Evolutionary conservation across 2,329 filamentous ascomycete species (phyloP).

Genomic region (Colletotrichum sp.): DNA sequence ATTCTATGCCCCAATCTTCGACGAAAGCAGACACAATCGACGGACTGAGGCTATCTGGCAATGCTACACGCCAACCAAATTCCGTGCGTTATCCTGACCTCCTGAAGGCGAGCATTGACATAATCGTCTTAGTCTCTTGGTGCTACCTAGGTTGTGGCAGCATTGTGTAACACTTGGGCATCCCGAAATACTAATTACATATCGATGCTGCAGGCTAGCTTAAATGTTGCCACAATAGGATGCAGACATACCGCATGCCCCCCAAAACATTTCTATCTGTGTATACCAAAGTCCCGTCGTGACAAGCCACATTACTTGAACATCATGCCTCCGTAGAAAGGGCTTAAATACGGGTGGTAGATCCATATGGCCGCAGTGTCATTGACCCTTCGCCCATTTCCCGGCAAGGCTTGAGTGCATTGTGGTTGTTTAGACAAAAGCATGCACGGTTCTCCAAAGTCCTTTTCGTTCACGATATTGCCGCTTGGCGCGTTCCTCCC

Average conservation of each 20-base stretch:
- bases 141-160: fast-evolving
- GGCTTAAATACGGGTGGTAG: background rate
- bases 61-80: background rate
- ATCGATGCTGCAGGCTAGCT: background rate
- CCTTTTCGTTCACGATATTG: background rate
- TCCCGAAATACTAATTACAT: background rate
- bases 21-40: fast-evolving
- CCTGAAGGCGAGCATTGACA: fast-evolving
- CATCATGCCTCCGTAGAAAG: background rate
- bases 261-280: fast-evolving
- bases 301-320: background rate
- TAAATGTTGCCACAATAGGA: fast-evolving
- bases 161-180: background rate
- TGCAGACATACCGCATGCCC: background rate
- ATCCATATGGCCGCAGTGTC: background rate
- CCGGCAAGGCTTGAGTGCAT: background rate
- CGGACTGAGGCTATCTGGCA: background rate
- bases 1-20: background rate
- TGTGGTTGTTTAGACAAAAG: background rate
- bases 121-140: background rate
- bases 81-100: background rate
- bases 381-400: background rate
- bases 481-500: fast-evolving
- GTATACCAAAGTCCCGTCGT: background rate
- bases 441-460: background rate